Conservation (phyloP, 306 rosid genomes). For the Acacia melanoxylon region DNA sequence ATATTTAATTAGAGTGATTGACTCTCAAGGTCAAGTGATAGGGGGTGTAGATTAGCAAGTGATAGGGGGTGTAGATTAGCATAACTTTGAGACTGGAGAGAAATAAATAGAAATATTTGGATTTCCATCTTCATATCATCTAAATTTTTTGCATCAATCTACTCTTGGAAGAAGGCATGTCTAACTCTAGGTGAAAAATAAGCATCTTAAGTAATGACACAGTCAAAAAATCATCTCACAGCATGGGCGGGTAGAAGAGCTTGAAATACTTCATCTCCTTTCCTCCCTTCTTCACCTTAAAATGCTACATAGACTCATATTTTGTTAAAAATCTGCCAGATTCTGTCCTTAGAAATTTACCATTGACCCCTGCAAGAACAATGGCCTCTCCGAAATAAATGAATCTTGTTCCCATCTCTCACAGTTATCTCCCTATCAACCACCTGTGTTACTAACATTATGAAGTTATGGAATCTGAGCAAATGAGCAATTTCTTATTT, state of each 20-base stretch:
- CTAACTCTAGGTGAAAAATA: background rate
- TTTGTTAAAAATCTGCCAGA: background rate
- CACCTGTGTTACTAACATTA: constrained; percentile 47
- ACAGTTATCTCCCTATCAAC: constrained; percentile 49
- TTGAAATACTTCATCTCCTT: background rate
- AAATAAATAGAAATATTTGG: background rate
- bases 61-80: background rate
- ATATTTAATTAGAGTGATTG: background rate
- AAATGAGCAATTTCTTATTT: constrained; percentile 49
- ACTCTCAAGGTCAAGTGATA: background rate
- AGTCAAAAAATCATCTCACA: background rate
- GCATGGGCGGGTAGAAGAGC: background rate
- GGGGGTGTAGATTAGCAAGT: background rate
- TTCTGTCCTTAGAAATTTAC: constrained; percentile 15
- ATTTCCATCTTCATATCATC: background rate
- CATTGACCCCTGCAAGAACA: constrained; percentile 55
- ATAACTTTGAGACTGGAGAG: background rate
- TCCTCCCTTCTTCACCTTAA: background rate
- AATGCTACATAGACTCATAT: background rate
- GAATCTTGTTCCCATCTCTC: constrained; percentile 60
- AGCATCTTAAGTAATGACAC: background rate
- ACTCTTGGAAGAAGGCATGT: background rate
- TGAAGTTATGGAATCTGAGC: constrained; percentile 59
- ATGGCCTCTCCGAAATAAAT: constrained; percentile 53
- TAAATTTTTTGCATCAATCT: background rate